Percentiles rank a stretch among this genome's conserved stretches.
Conservation (phyloP, 345 rosid species). For the Lepidium africanum region DNA sequence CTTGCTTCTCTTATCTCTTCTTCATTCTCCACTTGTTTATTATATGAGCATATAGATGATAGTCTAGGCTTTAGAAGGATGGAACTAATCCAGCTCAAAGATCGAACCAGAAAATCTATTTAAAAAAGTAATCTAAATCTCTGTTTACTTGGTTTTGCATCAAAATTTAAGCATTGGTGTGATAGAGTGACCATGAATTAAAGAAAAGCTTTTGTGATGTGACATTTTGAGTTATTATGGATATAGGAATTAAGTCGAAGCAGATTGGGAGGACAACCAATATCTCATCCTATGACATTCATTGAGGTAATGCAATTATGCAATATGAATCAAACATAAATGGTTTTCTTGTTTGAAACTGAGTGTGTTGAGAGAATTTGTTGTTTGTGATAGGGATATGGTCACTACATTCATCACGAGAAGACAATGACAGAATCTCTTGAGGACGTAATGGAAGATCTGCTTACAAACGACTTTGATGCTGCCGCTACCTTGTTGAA, state of each 20-base stretch:
- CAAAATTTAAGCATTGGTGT: not conserved
- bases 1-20: not conserved
- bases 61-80: not conserved
- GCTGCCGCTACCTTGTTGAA: slow-evolving; percentile 43
- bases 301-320: slow-evolving; percentile 32
- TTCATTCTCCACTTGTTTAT: not conserved
- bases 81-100: not conserved
- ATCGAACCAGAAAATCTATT: not conserved
- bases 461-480: slow-evolving; percentile 36
- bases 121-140: not conserved
- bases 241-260: slow-evolving; percentile 52
- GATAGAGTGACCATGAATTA: not conserved
- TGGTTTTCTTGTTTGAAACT: not conserved
- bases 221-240: not conserved
- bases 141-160: not conserved
- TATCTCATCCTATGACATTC: slow-evolving; percentile 32
- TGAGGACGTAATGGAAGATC: slow-evolving; percentile 43
- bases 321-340: not conserved
- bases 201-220: not conserved
- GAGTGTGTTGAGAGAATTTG: not conserved
- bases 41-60: not conserved
- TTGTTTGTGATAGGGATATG: slow-evolving; percentile 40
- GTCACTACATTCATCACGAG: slow-evolving; percentile 40
- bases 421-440: slow-evolving; percentile 35
- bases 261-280: slow-evolving; percentile 39